Evolutionary conservation across 306 rosid species (phyloP).

Genomic region (Dryas octopetala): DNA sequence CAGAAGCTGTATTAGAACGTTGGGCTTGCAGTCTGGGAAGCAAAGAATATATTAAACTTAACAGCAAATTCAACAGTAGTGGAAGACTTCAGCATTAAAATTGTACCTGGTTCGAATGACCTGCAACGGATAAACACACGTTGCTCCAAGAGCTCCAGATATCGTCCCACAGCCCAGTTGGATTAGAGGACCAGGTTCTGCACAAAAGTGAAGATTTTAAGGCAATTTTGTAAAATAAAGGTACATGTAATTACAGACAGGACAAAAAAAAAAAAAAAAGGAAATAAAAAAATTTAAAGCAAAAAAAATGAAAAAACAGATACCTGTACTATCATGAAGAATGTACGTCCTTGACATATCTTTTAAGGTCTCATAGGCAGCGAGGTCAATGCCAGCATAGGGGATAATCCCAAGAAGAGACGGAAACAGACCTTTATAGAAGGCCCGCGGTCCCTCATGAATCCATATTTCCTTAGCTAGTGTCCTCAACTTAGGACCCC

Average conservation of each 20-base stretch:
- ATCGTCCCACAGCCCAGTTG: constrained; percentile 94
- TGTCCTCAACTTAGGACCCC: constrained; percentile 56
- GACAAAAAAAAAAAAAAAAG: background rate
- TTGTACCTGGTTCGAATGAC: constrained; percentile 87
- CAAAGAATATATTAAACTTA: constrained; percentile 16
- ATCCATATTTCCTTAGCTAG: constrained; percentile 79
- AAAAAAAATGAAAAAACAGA: background rate
- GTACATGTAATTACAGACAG: constrained; percentile 3
- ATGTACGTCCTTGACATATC: constrained; percentile 82
- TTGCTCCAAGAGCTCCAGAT: constrained; percentile 94
- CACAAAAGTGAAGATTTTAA: constrained; percentile 34
- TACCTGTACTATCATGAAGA: constrained; percentile 46
- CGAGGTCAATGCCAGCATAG: constrained; percentile 93
- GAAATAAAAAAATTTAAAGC: background rate
- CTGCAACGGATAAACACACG: constrained; percentile 95
- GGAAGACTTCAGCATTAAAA: constrained; percentile 12
- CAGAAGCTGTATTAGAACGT: constrained; percentile 29
- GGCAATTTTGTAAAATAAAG: background rate
- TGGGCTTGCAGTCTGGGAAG: constrained; percentile 93
- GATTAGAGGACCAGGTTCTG: constrained; percentile 88
- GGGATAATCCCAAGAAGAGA: constrained; percentile 93
- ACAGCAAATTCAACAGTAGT: background rate
- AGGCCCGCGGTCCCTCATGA: constrained; percentile 90
- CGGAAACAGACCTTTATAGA: constrained; percentile 85
- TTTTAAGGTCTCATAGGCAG: constrained; percentile 88